phyloP scores from a whole-genome alignment of 1,284 basidiomycete genomes.

The Hymenochaete sp. region DNA sequence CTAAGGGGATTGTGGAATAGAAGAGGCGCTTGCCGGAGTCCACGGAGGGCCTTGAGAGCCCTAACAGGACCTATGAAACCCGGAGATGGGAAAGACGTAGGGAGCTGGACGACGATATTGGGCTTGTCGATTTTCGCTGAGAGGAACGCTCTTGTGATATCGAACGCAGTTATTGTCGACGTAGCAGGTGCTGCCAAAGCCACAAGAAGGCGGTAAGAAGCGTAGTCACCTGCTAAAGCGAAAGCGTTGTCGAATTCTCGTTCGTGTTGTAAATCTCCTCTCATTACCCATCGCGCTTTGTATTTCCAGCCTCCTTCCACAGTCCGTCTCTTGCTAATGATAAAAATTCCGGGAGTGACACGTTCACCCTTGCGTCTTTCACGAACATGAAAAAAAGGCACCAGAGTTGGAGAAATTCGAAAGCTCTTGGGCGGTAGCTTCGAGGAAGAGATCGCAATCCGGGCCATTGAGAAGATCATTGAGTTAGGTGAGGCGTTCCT shows the following conservation, averaged over 20 bases:
- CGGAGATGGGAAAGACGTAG: neutral
- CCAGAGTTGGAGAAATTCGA: neutral
- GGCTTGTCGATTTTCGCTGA: neutral
- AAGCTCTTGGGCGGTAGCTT: neutral
- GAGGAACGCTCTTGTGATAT: slow-evolving; percentile 6
- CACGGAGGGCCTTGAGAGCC: neutral
- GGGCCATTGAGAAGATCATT: neutral
- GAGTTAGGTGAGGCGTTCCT: neutral
- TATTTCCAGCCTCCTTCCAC: slow-evolving; percentile 19
- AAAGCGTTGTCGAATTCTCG: slow-evolving; percentile 4
- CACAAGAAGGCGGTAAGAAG: neutral
- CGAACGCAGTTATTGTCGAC: neutral
- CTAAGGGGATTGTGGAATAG: too few species aligned
- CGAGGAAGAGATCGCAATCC: neutral
- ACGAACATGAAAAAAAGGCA: neutral
- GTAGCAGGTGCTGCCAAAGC: neutral
- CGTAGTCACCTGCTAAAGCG: neutral
- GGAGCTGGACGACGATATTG: slow-evolving; percentile 3
- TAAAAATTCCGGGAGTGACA: slow-evolving; percentile 18
- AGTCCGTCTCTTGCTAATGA: slow-evolving; percentile 21
- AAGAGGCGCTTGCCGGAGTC: slow-evolving; percentile 4
- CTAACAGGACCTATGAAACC: neutral
- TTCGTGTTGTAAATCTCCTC: slow-evolving; percentile 23
- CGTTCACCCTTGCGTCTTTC: neutral
- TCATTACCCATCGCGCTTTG: slow-evolving; percentile 21